A percentile compares a stretch with the other conserved stretches of the same genome.
Evolutionary conservation across 2,329 filamentous ascomycete genomes (phyloP).

Genomic region (Botryotinia calthae): DNA sequence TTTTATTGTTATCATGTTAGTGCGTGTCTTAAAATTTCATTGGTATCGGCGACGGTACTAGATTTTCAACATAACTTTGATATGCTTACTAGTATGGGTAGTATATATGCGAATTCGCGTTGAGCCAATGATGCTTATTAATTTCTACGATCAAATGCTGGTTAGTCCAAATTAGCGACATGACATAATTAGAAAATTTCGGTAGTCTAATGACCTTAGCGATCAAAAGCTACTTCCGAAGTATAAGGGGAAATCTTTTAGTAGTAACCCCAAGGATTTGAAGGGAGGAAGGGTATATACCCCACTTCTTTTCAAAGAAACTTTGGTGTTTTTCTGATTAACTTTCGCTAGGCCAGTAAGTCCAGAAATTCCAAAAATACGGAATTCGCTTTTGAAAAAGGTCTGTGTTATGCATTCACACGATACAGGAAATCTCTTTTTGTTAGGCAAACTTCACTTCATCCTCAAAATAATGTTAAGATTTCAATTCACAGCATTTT

Average conservation of each 20-base stretch:
- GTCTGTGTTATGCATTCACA: too few relatives aligned
- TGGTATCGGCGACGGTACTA: not conserved
- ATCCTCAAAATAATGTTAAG: not conserved
- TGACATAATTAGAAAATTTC: not conserved
- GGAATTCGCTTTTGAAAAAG: too few relatives aligned
- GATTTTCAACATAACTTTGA: not conserved
- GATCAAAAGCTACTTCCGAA: not conserved
- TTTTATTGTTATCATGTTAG: not conserved
- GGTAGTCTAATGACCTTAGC: not conserved
- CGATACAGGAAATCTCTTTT: too few relatives aligned
- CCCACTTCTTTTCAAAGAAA: too few relatives aligned
- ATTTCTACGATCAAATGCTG: not conserved
- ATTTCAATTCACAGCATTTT: not conserved
- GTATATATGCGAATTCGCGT: not conserved
- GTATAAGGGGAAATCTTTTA: too few relatives aligned
- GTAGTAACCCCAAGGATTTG: too few relatives aligned
- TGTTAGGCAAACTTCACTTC: not conserved
- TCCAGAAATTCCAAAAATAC: too few relatives aligned
- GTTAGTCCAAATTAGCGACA: not conserved
- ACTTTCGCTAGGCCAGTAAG: too few relatives aligned
- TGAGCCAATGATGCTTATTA: not conserved
- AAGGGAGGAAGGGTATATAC: too few relatives aligned
- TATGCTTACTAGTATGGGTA: not conserved
- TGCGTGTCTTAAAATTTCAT: not conserved
- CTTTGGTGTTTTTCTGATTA: too few relatives aligned